Percentiles rank a stretch among this genome's conserved stretches.
Evolutionary conservation across 768 basidiomycete species (phyloP).

Genomic region (Hypholoma fasciculare): DNA sequence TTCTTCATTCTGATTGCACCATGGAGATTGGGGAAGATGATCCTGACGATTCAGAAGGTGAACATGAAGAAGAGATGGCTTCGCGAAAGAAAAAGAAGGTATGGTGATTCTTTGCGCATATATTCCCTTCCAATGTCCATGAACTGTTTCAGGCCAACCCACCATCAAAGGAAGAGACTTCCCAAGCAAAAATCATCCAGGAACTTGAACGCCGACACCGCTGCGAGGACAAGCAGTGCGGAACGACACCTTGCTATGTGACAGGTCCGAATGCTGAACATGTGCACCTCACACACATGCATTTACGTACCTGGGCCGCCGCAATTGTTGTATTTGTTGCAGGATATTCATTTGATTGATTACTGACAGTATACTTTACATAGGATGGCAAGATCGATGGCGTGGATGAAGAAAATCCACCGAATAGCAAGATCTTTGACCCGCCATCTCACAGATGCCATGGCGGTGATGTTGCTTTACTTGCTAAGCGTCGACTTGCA

Average conservation of each 20-base stretch:
- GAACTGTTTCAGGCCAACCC: not conserved
- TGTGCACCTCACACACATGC: slow-evolving; percentile 12
- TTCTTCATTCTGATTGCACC: not conserved
- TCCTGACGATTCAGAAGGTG: no score
- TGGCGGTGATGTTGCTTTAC: not conserved
- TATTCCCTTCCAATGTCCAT: no score
- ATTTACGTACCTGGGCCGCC: slow-evolving; percentile 12
- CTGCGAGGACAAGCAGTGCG: not conserved
- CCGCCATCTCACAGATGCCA: not conserved
- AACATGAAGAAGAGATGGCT: not conserved
- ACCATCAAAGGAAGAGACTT: not conserved
- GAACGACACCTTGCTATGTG: not conserved
- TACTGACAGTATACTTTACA: not conserved
- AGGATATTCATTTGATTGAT: not conserved
- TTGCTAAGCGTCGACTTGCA: not conserved
- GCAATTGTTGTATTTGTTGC: slow-evolving; percentile 11
- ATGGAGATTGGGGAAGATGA: no score
- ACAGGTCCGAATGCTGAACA: slow-evolving; percentile 6
- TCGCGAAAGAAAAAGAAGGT: not conserved
- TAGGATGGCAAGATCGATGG: not conserved
- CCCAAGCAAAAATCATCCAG: not conserved
- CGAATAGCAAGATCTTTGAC: not conserved
- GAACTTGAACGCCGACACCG: not conserved
- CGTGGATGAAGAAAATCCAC: not conserved
- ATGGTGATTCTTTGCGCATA: not conserved